Evolutionary conservation across 2,329 filamentous ascomycete genomes (phyloP).

Genomic region (Aspergillus hiratsukae): DNA sequence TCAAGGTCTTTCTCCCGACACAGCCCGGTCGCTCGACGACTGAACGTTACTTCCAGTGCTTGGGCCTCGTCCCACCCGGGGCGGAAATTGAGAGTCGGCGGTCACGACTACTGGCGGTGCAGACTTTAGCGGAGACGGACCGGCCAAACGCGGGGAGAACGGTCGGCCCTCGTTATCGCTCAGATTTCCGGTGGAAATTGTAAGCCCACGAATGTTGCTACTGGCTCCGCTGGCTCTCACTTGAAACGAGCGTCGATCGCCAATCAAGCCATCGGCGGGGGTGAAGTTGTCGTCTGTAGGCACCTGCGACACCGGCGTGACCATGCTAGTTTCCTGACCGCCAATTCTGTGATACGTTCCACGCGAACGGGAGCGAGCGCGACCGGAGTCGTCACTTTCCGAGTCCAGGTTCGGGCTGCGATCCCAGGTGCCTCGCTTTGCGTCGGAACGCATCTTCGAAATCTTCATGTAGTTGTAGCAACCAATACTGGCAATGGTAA

Average conservation of each 20-base stretch:
- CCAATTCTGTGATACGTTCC: slow-evolving; percentile 24
- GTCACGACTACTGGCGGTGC: slow-evolving; percentile 29
- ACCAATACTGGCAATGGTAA: slow-evolving; percentile 81
- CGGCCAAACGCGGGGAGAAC: slow-evolving; percentile 15
- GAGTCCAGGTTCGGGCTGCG: slow-evolving; percentile 23
- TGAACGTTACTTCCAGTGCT: slow-evolving; percentile 27
- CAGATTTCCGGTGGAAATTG: slow-evolving; percentile 27
- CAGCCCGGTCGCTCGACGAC: slow-evolving; percentile 13
- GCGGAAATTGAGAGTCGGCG: slow-evolving; percentile 22
- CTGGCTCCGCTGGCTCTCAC: slow-evolving; percentile 30
- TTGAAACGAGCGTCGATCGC: slow-evolving; percentile 27
- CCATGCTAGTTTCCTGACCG: slow-evolving; percentile 20
- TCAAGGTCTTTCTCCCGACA: slow-evolving; percentile 9
- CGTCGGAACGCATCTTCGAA: slow-evolving; percentile 76
- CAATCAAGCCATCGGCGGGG: slow-evolving; percentile 18
- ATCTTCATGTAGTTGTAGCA: slow-evolving; percentile 97
- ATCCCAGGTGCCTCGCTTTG: slow-evolving; percentile 43
- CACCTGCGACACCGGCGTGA: slow-evolving; percentile 12
- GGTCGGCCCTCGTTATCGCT: slow-evolving; percentile 22
- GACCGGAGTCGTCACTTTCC: slow-evolving; percentile 24
- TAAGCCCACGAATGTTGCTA: slow-evolving; percentile 22
- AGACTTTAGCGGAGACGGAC: slow-evolving; percentile 25
- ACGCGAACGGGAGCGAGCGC: slow-evolving; percentile 16
- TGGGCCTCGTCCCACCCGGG: slow-evolving; percentile 14
- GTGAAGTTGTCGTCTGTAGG: slow-evolving; percentile 22